These are phyloP conservation scores for Corynascus novoguineensis DNA, from an alignment of 495 filamentous ascomycete genomes.

Conservation along the genomic window DNA sequence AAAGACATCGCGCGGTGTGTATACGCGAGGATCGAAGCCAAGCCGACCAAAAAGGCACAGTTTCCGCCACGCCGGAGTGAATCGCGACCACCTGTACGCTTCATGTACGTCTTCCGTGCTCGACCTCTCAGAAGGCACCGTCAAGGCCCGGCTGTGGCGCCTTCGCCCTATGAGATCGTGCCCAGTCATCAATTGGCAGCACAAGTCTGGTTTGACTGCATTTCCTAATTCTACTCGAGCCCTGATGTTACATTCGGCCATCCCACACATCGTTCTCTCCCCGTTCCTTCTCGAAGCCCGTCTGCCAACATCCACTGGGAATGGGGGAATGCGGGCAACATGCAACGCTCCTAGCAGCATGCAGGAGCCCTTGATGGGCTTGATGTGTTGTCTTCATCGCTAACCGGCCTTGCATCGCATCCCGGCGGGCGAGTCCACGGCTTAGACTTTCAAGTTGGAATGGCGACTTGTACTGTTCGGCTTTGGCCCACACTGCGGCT, in stretches of 20 bases:
- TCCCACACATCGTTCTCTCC: conserved; percentile 19
- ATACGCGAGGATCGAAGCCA: too few species aligned
- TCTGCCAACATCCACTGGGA: conserved; percentile 14
- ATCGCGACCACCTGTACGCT: conserved; percentile 19
- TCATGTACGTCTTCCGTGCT: conserved; percentile 25
- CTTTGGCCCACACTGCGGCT: neutral
- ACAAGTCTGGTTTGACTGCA: conserved; percentile 33
- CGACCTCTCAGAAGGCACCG: conserved; percentile 28
- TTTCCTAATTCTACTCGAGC: conserved; percentile 23
- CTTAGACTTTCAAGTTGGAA: neutral
- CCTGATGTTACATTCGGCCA: conserved; percentile 31
- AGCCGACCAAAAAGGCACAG: neutral
- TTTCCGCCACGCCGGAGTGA: neutral
- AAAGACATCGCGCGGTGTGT: too few species aligned
- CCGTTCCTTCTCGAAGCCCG: conserved; percentile 24
- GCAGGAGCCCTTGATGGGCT: conserved; percentile 32
- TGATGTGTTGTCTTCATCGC: conserved; percentile 31
- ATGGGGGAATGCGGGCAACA: conserved; percentile 2
- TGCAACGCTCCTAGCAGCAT: conserved; percentile 19
- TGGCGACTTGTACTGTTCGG: neutral
- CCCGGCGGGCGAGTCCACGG: conserved; percentile 15
- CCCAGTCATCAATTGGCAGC: conserved; percentile 37
- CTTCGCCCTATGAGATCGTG: conserved; percentile 34
- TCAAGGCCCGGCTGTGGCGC: conserved; percentile 25
- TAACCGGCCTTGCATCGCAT: conserved; percentile 8